Base-by-base conservation (phyloP, 805 yeast genomes). In the Wickerhamiella parazyma region DNA sequence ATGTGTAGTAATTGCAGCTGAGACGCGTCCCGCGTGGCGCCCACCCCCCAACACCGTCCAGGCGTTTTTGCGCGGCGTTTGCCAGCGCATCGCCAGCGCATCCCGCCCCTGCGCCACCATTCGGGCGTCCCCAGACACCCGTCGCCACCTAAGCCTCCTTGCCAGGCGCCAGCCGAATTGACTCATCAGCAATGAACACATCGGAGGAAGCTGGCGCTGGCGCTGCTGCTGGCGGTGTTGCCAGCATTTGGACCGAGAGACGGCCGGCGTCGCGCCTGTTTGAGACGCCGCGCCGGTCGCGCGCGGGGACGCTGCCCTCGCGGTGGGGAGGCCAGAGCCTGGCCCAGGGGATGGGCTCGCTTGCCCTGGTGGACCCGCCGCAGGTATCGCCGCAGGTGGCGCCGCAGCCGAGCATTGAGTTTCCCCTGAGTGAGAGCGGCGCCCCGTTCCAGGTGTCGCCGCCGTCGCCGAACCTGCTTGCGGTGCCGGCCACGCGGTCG, bases 281-380 rank as follows among this genome's bases (percentile, higher is more conserved):
- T 18, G 42, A 38, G 29, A 38, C 44, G 42, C 63, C 75, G 51
- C 66, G 73, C 12, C 69, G 91, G 48, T 75, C 80, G 36, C 69
- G 93, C 50, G 81, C 91, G 2, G 91, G 91, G 2, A 82, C 93
- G 11, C 63, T 82, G 38, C 89, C 91, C 7, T 76, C 86, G 17
- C 63, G 78, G 38, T 68, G 77, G 44, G 55, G 62, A 35, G 56
- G 66, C 19, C 58, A 51, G 24, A 37, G 31, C 38, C 46, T 36
- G 34, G 48, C 48, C 17, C 45, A 48, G 11, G 38, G 49, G 17
- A 51, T 58, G 33, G 64, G 64, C 25, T 53, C 57, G 39, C 53
- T 59, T 25, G 66, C 64, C 11, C 57, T 50, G 39, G 52, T 53
- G 14, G 55, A 57, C 19, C 64, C 43, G 4, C 43, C 43, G 5